Conservation (phyloP, 176 grass and related monocot genomes). For the Pontederia crassipes region DNA sequence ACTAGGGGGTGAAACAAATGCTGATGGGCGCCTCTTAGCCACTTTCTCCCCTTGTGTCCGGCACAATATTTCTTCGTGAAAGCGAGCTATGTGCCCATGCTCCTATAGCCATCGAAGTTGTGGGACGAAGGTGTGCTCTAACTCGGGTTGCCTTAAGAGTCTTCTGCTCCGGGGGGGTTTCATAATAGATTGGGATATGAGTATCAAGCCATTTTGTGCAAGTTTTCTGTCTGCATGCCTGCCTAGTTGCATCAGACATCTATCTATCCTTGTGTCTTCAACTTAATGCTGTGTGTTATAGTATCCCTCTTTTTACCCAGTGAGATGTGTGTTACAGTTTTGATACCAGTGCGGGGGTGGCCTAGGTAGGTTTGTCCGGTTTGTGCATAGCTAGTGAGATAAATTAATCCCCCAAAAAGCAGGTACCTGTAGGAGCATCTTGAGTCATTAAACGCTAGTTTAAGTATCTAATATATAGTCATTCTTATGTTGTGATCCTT, state of each 20-base stretch:
- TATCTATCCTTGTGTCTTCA: neutral
- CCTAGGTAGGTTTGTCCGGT: neutral
- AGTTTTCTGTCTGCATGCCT: neutral
- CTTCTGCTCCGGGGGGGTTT: slow-evolving; percentile 1
- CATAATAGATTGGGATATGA: neutral
- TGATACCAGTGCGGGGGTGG: slow-evolving; percentile 11
- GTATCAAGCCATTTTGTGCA: neutral
- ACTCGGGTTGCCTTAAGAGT: slow-evolving; percentile 2
- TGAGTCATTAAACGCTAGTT: no score
- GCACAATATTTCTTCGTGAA: neutral
- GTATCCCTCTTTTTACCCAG: no score
- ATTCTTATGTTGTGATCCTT: no score
- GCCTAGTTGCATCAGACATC: neutral
- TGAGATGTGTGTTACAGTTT: slow-evolving; percentile 3
- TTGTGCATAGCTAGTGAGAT: slow-evolving; percentile 4
- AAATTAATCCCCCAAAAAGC: neutral
- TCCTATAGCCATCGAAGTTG: neutral
- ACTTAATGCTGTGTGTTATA: slow-evolving; percentile 3
- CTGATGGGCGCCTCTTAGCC: neutral
- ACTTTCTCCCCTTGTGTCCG: neutral
- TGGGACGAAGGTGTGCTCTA: neutral
- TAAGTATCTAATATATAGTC: no score
- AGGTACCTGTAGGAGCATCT: slow-evolving; percentile 1
- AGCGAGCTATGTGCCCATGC: neutral
- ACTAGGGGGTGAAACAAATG: slow-evolving; percentile 14